Conservation (phyloP, 2,329 filamentous ascomycete genomes). For the Ceratocystis papillata region DNA sequence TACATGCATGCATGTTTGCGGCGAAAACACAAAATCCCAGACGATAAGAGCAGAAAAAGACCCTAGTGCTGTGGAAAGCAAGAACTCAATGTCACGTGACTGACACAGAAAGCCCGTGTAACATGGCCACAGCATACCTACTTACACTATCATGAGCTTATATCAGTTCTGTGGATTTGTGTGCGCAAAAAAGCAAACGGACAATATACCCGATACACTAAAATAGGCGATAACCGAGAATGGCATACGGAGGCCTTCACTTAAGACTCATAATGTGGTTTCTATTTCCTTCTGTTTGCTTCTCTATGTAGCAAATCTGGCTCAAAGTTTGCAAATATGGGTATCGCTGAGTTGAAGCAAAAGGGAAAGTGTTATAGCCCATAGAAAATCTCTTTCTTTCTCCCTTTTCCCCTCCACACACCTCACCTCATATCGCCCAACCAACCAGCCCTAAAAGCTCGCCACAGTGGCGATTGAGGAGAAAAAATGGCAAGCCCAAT, state of each 20-base stretch:
- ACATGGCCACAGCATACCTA: background rate
- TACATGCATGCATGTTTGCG: background rate
- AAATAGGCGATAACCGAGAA: background rate
- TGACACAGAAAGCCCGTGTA: background rate
- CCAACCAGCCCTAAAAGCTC: background rate
- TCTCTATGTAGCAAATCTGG: background rate
- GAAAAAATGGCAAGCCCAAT: background rate
- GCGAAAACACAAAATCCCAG: background rate
- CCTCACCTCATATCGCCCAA: background rate
- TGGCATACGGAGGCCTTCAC: background rate
- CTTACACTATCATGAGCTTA: background rate
- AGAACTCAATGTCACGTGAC: background rate
- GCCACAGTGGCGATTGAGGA: background rate
- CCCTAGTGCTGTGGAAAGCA: background rate
- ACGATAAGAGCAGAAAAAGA: background rate
- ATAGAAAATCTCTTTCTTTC: background rate
- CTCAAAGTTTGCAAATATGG: background rate
- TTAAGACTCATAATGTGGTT: background rate
- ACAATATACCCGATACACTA: background rate
- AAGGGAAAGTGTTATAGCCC: background rate
- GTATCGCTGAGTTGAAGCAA: background rate
- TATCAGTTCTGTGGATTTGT: background rate
- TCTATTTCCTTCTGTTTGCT: background rate
- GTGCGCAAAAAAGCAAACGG: slow-evolving; percentile 1
- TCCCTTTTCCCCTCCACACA: background rate